Conservation (phyloP, 768 basidiomycete genomes). For the Leccinum boreale region DNA sequence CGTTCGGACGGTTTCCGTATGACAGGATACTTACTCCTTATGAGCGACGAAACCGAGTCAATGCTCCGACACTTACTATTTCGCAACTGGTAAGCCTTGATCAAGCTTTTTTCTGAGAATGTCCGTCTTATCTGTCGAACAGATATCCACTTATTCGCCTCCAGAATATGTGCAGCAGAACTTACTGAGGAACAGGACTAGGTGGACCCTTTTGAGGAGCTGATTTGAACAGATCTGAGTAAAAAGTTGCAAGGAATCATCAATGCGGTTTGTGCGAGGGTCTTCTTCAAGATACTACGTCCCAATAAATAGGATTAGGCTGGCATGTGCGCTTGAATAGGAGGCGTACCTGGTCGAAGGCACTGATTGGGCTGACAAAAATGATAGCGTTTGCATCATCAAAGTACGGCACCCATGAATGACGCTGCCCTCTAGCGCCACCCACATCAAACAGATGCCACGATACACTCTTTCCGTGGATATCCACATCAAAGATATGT, state of each 20-base stretch:
- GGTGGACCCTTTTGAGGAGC: conserved; percentile 66
- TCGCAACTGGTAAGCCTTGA: conserved; percentile 64
- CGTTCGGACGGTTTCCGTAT: conserved; percentile 76
- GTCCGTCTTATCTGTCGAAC: conserved; percentile 67
- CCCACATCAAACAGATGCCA: conserved; percentile 76
- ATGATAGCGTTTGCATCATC: conserved; percentile 79
- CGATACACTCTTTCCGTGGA: conserved; percentile 72
- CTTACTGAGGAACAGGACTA: conserved; percentile 59
- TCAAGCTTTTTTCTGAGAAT: conserved; percentile 71
- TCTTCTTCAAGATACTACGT: conserved; percentile 82
- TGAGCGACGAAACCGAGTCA: conserved; percentile 6
- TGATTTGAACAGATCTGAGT: conserved; percentile 82
- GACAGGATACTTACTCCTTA: conserved; percentile 62
- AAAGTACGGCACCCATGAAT: conserved; percentile 68
- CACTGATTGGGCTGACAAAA: conserved; percentile 75
- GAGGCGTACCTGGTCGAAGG: conserved; percentile 64
- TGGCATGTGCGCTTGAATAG: neutral
- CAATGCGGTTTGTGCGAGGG: conserved; percentile 78
- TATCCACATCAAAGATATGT: conserved; percentile 77
- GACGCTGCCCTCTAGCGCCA: conserved; percentile 68
- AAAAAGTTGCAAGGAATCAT: conserved; percentile 86
- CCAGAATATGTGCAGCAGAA: neutral
- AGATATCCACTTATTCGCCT: neutral
- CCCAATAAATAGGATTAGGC: neutral
- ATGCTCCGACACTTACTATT: conserved; percentile 56